Base-by-base conservation (phyloP, 208 protist species). In the Leishmania amazonensis region DNA sequence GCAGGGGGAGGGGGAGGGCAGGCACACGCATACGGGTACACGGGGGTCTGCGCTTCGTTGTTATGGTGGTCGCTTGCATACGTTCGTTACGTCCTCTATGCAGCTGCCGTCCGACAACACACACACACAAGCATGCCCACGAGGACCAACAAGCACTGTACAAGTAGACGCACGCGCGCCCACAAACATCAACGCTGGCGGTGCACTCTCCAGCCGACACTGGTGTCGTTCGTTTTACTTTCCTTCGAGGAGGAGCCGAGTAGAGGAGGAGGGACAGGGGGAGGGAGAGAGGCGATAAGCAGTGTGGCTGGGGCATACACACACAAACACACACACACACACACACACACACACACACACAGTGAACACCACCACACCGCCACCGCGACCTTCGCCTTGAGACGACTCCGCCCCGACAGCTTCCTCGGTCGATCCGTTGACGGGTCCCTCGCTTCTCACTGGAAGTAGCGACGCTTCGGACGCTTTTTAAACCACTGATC, bases 401-500 rank as follows among this genome's bases (percentile, higher is more conserved):
- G 70, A 54, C 24, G 42, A 53, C 4, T 47, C 42, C 3, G 21
- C 24, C 28, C 45, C 6, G 40, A 19, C 35, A 8, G 28, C 15
- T 58, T 47, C 42, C 47, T 71, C 28, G 24, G 3, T 28, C 31
- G 19, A 47, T 47, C 7, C 40, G 24, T 13, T 45, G 17, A 15
- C 67, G 51, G 1, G 2, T 54, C 24, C 11, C 13, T 74, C 28
- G 13, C 45, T 35, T 9, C n/a, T 31, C 84, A 93, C 70, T 83
- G 86, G 53, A 88, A 85, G 67, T 84, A 80, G 19, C 84, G 85
- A 19, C 89, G 87, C 85, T 90, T 90, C 28, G 87, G 79, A 38
- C 84, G 83, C 80, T 73, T 83, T 28, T 76, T 85, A 58, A 89
- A 89, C 83, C 87, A 91, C 82, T 87, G 83, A 71, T 88, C 85